Percentiles rank a stretch among this genome's conserved stretches.
Evolutionary conservation across 306 rosid genomes (phyloP).

Genomic region (Quercus alba): DNA sequence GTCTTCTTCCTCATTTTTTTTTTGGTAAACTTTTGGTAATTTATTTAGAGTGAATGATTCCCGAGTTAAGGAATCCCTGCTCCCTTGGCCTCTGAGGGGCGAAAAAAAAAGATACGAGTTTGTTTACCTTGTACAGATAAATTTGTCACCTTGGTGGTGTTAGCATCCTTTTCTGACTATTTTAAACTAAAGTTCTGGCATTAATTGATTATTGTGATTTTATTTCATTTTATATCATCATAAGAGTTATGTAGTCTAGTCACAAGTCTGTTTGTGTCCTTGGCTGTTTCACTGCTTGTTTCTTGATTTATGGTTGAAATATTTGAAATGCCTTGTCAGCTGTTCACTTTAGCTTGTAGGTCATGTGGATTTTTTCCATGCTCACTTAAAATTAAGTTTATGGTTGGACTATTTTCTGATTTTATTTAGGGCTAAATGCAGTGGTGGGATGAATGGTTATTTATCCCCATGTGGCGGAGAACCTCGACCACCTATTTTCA

Average conservation of each 20-base stretch:
- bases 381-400: conserved; percentile 28
- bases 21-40: too few relatives aligned
- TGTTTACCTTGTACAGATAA: too few relatives aligned
- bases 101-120: too few relatives aligned
- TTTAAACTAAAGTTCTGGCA: too few relatives aligned
- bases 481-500: conserved; percentile 91
- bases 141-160: too few relatives aligned
- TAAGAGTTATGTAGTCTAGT: background rate
- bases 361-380: background rate
- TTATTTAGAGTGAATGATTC: too few relatives aligned
- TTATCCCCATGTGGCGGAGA: conserved; percentile 86
- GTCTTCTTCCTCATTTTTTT: background rate
- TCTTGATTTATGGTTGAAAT: background rate
- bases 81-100: too few relatives aligned
- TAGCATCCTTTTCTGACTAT: too few relatives aligned
- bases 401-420: conserved; percentile 52
- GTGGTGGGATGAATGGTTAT: conserved; percentile 98
- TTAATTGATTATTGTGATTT: background rate
- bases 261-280: background rate
- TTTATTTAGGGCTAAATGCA: conserved; percentile 76
- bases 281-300: background rate
- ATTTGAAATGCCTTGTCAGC: background rate
- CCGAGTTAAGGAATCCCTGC: too few relatives aligned
- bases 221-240: background rate
- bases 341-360: background rate